These are phyloP conservation scores for Ophiognomonia clavigignenti-juglandacearum DNA, from an alignment of 2,329 filamentous ascomycete species.

Conservation along the genomic window DNA sequence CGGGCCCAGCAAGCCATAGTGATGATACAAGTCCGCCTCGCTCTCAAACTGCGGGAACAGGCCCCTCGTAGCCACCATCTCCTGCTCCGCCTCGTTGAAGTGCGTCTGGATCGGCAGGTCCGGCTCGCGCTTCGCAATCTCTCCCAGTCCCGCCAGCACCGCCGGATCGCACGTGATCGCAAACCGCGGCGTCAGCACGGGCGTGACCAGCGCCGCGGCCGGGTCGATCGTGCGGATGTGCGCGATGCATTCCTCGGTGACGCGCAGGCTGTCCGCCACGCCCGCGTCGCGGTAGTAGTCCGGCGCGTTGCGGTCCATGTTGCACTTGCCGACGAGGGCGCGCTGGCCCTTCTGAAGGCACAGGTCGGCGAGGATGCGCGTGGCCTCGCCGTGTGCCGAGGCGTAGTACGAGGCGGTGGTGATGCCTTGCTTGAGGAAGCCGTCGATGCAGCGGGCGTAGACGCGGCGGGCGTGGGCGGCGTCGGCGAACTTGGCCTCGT, in stretches of 20 bases:
- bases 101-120: conserved; percentile 59
- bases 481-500: conserved; percentile 57
- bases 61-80: conserved; percentile 48
- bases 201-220: conserved; percentile 35
- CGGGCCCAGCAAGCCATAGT: conserved; percentile 47
- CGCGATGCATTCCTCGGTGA: conserved; percentile 44
- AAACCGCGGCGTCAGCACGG: conserved; percentile 55
- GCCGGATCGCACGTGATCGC: conserved; percentile 54
- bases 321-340: conserved; percentile 58
- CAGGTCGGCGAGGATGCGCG: conserved; percentile 49
- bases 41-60: conserved; percentile 52
- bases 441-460: conserved; percentile 49
- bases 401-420: conserved; percentile 60
- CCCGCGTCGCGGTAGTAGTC: conserved; percentile 46
- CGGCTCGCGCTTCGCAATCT: conserved; percentile 42
- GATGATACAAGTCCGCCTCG: conserved; percentile 56
- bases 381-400: conserved; percentile 51
- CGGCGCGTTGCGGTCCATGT: conserved; percentile 54
- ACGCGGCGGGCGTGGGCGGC: conserved; percentile 44
- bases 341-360: conserved; percentile 51
- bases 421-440: conserved; percentile 56
- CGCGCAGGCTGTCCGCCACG: conserved; percentile 40
- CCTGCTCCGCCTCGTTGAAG: conserved; percentile 60
- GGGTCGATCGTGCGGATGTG: conserved; percentile 43
- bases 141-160: conserved; percentile 51